Conservation (phyloP, 2,329 filamentous ascomycete species). For the Penicillium sp. region DNA sequence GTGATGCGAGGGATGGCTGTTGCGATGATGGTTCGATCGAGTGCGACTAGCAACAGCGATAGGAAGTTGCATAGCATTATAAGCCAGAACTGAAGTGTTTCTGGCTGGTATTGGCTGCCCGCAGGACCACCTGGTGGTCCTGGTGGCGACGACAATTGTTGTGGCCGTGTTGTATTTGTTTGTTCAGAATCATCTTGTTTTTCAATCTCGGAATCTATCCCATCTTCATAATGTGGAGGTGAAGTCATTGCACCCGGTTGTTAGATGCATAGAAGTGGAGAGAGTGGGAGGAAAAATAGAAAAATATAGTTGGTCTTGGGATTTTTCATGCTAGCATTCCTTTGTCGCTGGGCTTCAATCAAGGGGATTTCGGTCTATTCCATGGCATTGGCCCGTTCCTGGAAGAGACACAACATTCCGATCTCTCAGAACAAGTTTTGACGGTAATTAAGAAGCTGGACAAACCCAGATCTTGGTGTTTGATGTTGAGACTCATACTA, state of each 20-base stretch:
- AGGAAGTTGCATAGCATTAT: constrained; percentile 1
- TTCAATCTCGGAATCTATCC: neutral
- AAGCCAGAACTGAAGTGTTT: neutral
- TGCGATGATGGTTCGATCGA: constrained; percentile 45
- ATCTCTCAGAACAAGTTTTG: neutral
- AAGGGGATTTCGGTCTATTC: neutral
- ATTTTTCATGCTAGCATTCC: neutral
- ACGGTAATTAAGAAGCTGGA: neutral
- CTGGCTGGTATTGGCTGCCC: neutral
- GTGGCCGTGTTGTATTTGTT: neutral
- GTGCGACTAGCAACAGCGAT: constrained; percentile 35
- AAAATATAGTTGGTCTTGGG: neutral
- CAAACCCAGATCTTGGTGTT: neutral
- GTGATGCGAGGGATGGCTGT: constrained; percentile 27
- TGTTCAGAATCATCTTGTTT: neutral
- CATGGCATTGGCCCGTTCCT: neutral
- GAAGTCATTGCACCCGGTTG: neutral
- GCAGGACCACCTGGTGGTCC: neutral
- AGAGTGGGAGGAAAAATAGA: neutral
- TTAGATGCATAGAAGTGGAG: neutral
- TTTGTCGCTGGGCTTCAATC: neutral
- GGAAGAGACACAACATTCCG: neutral
- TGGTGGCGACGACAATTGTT: neutral
- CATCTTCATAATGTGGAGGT: neutral
- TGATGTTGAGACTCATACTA: neutral